phyloP scores from a whole-genome alignment of 2,329 filamentous ascomycete genomes.

The Aphanoascus verrucosus region DNA sequence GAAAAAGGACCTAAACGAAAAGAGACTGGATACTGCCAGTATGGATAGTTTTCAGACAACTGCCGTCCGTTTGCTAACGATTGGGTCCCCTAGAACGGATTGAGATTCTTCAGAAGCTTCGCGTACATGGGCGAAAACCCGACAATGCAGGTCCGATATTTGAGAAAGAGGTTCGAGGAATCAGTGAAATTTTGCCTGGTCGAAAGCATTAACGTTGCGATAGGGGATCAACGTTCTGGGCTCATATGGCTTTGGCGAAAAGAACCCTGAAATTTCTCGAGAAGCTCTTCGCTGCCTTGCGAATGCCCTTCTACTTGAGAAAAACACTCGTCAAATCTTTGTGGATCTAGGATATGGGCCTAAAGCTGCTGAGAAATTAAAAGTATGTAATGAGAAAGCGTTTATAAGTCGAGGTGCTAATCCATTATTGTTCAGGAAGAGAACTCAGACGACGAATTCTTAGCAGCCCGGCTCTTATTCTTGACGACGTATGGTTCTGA shows the following conservation, averaged over 20 bases:
- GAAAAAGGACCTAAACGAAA: conserved; percentile 50
- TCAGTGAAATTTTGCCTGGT: background rate
- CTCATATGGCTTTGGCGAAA: conserved; percentile 60
- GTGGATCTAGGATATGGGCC: conserved; percentile 58
- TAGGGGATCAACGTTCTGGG: conserved; percentile 66
- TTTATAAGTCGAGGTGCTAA: background rate
- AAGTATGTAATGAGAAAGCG: conserved; percentile 28
- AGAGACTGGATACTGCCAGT: conserved; percentile 51
- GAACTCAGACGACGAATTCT: conserved; percentile 73
- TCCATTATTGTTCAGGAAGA: conserved; percentile 42
- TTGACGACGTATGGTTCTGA: conserved; percentile 66
- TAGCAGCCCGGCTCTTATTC: conserved; percentile 68
- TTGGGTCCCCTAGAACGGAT: conserved; percentile 24
- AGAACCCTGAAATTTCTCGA: conserved; percentile 52
- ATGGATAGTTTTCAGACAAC: conserved; percentile 15
- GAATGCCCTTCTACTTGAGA: conserved; percentile 66
- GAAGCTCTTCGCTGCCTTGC: conserved; percentile 74
- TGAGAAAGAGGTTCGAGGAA: conserved; percentile 53
- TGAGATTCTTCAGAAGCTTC: conserved; percentile 51
- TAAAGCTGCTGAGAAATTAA: conserved; percentile 60
- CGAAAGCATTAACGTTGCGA: background rate
- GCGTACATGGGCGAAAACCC: conserved; percentile 65
- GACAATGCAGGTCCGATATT: conserved; percentile 71
- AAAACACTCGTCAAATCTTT: conserved; percentile 58
- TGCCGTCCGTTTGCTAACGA: conserved; percentile 8